phyloP scores from a whole-genome alignment of 805 yeast genomes.

The Ogataea dorogensis region DNA sequence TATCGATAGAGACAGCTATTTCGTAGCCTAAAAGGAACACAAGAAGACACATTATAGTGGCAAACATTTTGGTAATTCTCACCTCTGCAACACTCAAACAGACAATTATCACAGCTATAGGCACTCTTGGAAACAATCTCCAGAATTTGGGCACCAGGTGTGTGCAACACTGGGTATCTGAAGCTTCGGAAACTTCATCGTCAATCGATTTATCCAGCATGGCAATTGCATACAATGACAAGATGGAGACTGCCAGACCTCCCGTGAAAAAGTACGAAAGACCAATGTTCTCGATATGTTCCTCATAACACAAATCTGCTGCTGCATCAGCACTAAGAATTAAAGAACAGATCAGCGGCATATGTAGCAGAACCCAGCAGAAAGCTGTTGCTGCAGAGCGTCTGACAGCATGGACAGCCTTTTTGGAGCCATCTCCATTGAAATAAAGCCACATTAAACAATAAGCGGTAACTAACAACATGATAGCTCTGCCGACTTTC shows the following conservation, averaged over 20 bases:
- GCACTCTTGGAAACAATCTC: conserved; percentile 19
- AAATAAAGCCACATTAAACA: conserved; percentile 51
- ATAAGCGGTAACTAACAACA: conserved; percentile 48
- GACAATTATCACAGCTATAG: conserved; percentile 10
- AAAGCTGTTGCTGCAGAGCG: conserved; percentile 45
- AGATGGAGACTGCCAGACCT: conserved; percentile 47
- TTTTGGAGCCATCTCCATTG: conserved; percentile 48
- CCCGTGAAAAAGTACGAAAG: conserved; percentile 51
- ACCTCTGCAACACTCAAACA: conserved; percentile 16
- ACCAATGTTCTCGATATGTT: conserved; percentile 36
- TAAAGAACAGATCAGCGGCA: conserved; percentile 50
- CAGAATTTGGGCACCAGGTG: conserved; percentile 31
- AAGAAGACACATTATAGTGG: conserved; percentile 12
- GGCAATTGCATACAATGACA: conserved; percentile 41
- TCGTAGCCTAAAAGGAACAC: conserved; percentile 16
- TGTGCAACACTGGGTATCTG: conserved; percentile 35
- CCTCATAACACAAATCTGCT: conserved; percentile 43
- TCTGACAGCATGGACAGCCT: conserved; percentile 55
- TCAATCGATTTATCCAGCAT: conserved; percentile 46
- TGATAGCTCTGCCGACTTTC: conserved; percentile 47
- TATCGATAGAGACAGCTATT: conserved; percentile 6
- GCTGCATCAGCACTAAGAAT: conserved; percentile 61
- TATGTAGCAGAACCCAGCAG: conserved; percentile 45
- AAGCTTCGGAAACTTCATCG: conserved; percentile 7
- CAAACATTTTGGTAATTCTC: conserved; percentile 17